Evolutionary conservation across 306 rosid species (phyloP), one percentile per base, ranked within the genome.

Genomic region (Carpinus fangiana): DNA sequence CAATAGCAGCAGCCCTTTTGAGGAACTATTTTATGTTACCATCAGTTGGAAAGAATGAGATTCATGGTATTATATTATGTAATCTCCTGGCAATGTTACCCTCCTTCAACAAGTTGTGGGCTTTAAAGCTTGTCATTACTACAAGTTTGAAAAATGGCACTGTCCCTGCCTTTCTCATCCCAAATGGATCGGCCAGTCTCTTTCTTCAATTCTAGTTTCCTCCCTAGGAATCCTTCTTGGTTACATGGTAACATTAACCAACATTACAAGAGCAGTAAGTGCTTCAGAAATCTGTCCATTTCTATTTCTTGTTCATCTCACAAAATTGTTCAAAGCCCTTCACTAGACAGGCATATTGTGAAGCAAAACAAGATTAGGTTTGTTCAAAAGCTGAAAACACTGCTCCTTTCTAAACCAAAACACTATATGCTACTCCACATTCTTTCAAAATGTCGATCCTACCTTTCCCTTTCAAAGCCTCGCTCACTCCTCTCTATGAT

Each of bases 381-480:
- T 87, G 91, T 94, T 82, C 97, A 89, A 62, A 92, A 92, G 87
- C 76, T 94, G 83, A 88, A 82, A 84, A 89, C 94, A 38, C 78
- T 94, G 26, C 93, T 94, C 73, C 95, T 92, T 77, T 94, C 98
- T 18, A 94, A 92, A 76, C 95, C 97, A 12, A 94, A 90, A 66
- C 93, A 93, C 82, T 94, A 76, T 84, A 80, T 94, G 45, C 95
- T 93, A 34, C 78, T 94, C 70, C 89, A 87, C 48, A 84, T 94
- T 86, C 88, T 94, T 73, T 79, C 89, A 46, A 94, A 89, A 80
- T 94, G 98, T 20, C 85, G 97, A 43, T 78, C 93, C 52, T 94
- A 92, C 79, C 92, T 94, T 79, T 48, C 90, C 73, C 82, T 90
- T 81, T 26, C 82, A 20, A 83, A 85, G 81, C 97, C 96, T 48